Evolutionary conservation across 2,329 filamentous ascomycete genomes (phyloP).

Genomic region (Penicillium concentricum): DNA sequence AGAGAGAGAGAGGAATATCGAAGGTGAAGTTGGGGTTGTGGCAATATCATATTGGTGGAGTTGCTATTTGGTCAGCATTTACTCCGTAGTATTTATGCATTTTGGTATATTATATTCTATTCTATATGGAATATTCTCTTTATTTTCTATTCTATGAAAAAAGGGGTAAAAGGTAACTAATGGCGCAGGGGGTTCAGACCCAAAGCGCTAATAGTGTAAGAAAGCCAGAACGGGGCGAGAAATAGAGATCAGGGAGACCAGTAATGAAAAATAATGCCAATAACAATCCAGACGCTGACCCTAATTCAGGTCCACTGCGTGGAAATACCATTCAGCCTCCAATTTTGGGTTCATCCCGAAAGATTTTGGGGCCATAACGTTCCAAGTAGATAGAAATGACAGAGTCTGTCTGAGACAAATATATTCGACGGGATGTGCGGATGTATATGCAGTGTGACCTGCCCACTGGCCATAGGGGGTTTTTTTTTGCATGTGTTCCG

Average conservation of each 20-base stretch:
- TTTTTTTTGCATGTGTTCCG: neutral
- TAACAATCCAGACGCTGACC: too few relatives aligned
- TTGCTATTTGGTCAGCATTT: conserved; percentile 9
- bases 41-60: conserved; percentile 16
- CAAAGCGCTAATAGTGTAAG: neutral
- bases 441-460: conserved; percentile 3
- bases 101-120: neutral
- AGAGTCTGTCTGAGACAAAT: neutral
- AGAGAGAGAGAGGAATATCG: conserved; percentile 7
- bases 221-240: too few relatives aligned
- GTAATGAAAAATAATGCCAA: too few relatives aligned
- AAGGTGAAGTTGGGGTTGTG: conserved; percentile 10
- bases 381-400: neutral
- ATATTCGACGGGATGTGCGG: neutral
- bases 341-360: neutral
- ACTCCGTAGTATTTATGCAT: neutral
- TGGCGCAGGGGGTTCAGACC: neutral
- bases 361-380: neutral
- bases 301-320: conserved; percentile 10
- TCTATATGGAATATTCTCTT: neutral
- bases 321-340: conserved; percentile 12
- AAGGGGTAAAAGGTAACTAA: neutral
- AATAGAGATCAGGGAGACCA: too few relatives aligned
- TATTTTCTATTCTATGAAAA: neutral
- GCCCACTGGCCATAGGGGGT: too few relatives aligned